These are phyloP conservation scores for Platanus orientalis DNA, from an alignment of 164 flowering plant species.

Conservation along the genomic window DNA sequence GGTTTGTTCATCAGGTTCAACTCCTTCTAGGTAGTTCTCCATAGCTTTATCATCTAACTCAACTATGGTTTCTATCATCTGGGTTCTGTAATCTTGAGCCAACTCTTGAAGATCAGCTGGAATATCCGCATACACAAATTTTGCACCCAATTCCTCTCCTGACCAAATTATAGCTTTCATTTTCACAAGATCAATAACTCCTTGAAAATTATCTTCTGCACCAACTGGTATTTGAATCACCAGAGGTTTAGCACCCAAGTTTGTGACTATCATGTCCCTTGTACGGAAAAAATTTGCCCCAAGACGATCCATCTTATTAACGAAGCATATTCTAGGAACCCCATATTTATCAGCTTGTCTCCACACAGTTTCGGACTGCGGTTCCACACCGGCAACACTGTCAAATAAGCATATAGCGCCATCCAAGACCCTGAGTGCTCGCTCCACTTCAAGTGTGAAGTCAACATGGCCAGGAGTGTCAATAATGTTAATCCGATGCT, in stretches of 20 bases:
- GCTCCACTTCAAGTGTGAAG: constrained; percentile 97
- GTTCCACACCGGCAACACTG: constrained; percentile 98
- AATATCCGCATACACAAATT: constrained; percentile 71
- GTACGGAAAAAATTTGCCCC: no score
- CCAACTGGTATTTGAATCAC: no score
- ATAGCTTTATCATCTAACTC: constrained; percentile 82
- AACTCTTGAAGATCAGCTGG: no score
- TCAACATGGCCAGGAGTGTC: constrained; percentile 99
- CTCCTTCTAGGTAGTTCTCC: constrained; percentile 86
- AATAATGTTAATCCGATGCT: constrained; percentile 85
- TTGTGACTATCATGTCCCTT: no score
- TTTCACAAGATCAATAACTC: no score
- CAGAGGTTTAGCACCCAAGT: no score
- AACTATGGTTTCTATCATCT: constrained; percentile 66
- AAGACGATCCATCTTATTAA: constrained; percentile 97
- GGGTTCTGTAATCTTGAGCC: no score
- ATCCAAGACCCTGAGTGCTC: constrained; percentile 93
- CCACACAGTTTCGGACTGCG: constrained; percentile 98
- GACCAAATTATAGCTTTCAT: no score
- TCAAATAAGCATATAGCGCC: constrained; percentile 95
- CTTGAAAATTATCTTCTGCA: constrained; percentile 81
- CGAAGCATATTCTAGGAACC: constrained; percentile 94
- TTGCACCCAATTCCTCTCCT: constrained; percentile 95
- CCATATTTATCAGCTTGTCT: constrained; percentile 97
- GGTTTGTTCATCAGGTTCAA: constrained; percentile 81